A percentile compares a stretch with the other conserved stretches of the same genome.
Conservation (phyloP, 106 monocot genomes). For the Allium cepa region DNA sequence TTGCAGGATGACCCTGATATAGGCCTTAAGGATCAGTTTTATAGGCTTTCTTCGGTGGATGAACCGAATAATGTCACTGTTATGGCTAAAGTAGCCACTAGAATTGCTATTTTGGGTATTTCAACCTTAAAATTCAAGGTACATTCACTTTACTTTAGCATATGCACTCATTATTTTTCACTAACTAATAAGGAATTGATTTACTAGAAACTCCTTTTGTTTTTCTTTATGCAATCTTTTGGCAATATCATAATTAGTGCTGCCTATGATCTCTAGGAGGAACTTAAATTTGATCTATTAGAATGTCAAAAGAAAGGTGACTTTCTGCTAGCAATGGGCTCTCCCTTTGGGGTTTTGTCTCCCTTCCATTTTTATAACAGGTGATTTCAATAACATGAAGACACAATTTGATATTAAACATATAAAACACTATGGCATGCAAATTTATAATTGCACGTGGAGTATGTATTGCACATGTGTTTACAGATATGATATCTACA, state of each 20-base stretch:
- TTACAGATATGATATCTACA: too few relatives aligned
- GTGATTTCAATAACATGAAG: constrained; percentile 12
- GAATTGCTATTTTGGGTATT: constrained; percentile 77
- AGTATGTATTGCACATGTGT: too few relatives aligned
- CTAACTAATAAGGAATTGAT: too few relatives aligned
- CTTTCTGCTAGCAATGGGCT: constrained; percentile 69
- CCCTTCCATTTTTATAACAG: constrained; percentile 86
- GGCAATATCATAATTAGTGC: background rate
- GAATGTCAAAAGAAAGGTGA: constrained; percentile 55
- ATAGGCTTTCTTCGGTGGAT: constrained; percentile 16
- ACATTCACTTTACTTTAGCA: background rate
- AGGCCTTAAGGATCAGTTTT: constrained; percentile 12
- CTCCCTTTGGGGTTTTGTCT: constrained; percentile 88
- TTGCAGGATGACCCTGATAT: constrained; percentile 27
- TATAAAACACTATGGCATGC: too few relatives aligned
- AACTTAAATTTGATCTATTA: constrained; percentile 21
- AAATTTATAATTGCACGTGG: too few relatives aligned
- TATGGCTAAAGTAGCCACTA: constrained; percentile 37
- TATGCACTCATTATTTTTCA: too few relatives aligned
- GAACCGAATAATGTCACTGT: constrained; percentile 13
- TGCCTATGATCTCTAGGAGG: too few relatives aligned
- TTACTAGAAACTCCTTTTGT: too few relatives aligned
- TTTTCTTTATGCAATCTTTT: background rate
- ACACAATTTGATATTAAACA: too few relatives aligned
- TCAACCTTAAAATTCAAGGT: constrained; percentile 40